Evolutionary conservation across 768 basidiomycete species (phyloP).

Genomic region (Termitomyces sp.): DNA sequence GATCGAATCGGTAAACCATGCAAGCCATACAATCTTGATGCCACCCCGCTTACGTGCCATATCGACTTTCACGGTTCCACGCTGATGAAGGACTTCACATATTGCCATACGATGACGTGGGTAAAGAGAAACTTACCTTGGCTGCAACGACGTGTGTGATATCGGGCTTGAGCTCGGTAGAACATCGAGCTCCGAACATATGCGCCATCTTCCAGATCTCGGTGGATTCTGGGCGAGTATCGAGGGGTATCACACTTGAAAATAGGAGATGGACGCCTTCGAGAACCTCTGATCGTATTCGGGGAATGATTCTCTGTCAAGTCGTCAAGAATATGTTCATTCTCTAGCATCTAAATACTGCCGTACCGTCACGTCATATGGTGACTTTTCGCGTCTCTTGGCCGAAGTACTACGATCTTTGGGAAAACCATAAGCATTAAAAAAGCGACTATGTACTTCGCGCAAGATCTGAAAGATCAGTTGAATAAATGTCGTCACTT

Average conservation of each 20-base stretch:
- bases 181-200: constrained; percentile 85
- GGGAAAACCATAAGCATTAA: constrained; percentile 55
- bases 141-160: constrained; percentile 93
- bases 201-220: constrained; percentile 86
- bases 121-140: constrained; percentile 47
- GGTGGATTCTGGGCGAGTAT: constrained; percentile 70
- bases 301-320: constrained; percentile 77
- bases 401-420: constrained; percentile 26
- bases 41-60: constrained; percentile 71
- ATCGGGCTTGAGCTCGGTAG: constrained; percentile 58
- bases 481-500: not conserved
- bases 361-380: constrained; percentile 78
- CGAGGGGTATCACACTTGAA: constrained; percentile 93
- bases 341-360: constrained; percentile 2
- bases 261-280: constrained; percentile 82
- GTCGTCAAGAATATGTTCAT: not conserved
- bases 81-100: constrained; percentile 37
- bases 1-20: constrained; percentile 88
- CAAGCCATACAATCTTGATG: constrained; percentile 81
- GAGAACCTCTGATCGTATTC: constrained; percentile 73
- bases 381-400: constrained; percentile 24
- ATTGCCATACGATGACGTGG: not conserved
- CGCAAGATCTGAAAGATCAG: constrained; percentile 60
- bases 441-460: constrained; percentile 78
- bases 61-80: constrained; percentile 90